Base-by-base conservation (phyloP, 1,284 basidiomycete genomes). In the Ustilago curta region DNA sequence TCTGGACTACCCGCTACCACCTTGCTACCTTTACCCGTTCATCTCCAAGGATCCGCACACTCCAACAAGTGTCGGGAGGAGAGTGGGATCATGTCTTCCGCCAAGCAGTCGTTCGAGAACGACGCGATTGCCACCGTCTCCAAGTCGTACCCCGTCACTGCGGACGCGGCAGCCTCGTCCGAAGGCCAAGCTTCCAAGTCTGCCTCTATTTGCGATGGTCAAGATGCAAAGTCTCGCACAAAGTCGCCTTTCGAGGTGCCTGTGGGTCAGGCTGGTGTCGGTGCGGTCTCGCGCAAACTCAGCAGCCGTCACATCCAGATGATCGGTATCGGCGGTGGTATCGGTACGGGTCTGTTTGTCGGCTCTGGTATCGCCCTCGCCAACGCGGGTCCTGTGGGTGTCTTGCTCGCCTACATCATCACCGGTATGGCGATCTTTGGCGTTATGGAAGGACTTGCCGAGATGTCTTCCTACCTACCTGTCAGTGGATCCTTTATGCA, bases 321-420 rank as follows among this genome's bases (percentile, higher is more conserved):
- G 77, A 78, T 78, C 35, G 77, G 73, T 67, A 73, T 78, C 52
- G 80, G 79, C 16, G 76, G 80, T 39, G 77, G 77, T 53, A 80
- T 82, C 27, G 80, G 80, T 11, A 82, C 80, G 3, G 80, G 80
- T 70, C 68, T 82, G 12, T 82, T 80, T 27, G 74, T 82, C 55
- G 80, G 80, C 4, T 71, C 71, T 2, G 81, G 80, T 37, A 53
- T 66, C 32, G 75, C 70, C 4, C 72, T 81, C 16, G 59, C 64
- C 25, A 72, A 68, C 7, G 80, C 76, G 11, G 81, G 81, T 29
- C 81, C 81, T 23, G 78, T 69, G 32, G 75, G 76, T 65, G 65
- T 80, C 4, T 55, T 81, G 14, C 67, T 83, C 16, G 75, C 76
- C 27, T 83, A 80, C 58, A 71, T 70, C 54, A 54, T 82, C 45